Base-by-base conservation (phyloP, 2,329 filamentous ascomycete genomes). In the Calycina marina region DNA sequence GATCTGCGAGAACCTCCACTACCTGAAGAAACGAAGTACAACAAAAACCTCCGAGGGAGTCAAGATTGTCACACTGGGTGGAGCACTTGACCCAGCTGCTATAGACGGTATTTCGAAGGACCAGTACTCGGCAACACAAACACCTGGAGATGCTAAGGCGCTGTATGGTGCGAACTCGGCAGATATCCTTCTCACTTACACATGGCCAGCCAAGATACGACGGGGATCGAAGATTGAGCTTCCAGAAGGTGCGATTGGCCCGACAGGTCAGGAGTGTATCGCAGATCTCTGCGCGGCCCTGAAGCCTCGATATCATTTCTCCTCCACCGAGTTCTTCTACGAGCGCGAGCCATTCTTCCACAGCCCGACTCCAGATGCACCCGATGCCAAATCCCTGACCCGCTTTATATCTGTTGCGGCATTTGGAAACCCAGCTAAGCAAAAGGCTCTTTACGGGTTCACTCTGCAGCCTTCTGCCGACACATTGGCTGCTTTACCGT, bases 341-440 rank as follows among this genome's bases (percentile, higher is more conserved):
- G 88, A 98, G 58, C 75, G 90, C 35, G 90, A 96, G 55, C 84
- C 88, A 0, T 98, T 94, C 60, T 76, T 90, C 49, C 77, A 93
- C 51, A 42, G 58, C 14, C 63, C 67, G 4, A 61, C 57, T 18
- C 56, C 62, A 18, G 63, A 66, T 24, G 56, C 59, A 6, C 64
- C 68, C 2, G 65, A 75, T 35, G 57, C 62, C 14, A 66, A 67
- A 41, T 59, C 64, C 1, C 57, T 92, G 6, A 96, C 90, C 1
- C 74, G 90, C 12, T 98, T 98, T 59, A 80, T 96, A 47, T 92
- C 85, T 32, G 62, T 96, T 32, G 86, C 85, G 0, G 66, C 78
- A 0, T 86, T 72, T 47, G 80, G 73, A 35, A 93, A 92, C 47
- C 41, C 67, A 0, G 61, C 63, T 13, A 93, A 92, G 55, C 74